A percentile compares a stretch with the other conserved stretches of the same genome.
These are phyloP conservation scores for Heterobasidion parviporum DNA, from an alignment of 1,284 basidiomycete genomes.

Conservation along the genomic window DNA sequence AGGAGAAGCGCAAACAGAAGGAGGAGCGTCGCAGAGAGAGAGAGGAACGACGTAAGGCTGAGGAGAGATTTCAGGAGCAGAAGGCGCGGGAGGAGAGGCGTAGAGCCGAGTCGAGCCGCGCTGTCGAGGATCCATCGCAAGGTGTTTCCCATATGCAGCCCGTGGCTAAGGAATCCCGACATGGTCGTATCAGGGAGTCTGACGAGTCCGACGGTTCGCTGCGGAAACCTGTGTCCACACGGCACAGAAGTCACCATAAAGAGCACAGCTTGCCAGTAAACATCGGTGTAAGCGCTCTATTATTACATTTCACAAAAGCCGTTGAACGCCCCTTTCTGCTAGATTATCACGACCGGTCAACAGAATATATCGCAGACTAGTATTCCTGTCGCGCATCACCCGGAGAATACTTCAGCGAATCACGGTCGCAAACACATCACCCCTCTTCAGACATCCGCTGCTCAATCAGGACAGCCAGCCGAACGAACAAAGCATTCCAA, in stretches of 20 bases:
- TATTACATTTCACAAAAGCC: neutral
- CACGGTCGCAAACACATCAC: constrained; percentile 1
- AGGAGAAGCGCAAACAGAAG: constrained; percentile 8
- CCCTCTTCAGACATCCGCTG: constrained; percentile 3
- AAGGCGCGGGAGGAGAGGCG: constrained; percentile 2
- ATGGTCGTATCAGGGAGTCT: constrained; percentile 11
- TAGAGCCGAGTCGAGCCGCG: neutral
- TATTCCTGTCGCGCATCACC: neutral
- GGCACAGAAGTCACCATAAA: constrained; percentile 6
- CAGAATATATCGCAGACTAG: too few species aligned
- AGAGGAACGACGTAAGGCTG: constrained; percentile 6
- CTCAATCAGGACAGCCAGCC: neutral
- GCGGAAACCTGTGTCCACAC: constrained; percentile 5
- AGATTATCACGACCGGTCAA: neutral
- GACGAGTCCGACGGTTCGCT: constrained; percentile 14
- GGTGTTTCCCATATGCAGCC: neutral
- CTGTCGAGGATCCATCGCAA: neutral
- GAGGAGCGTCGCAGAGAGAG: constrained; percentile 9
- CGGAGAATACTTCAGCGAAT: neutral
- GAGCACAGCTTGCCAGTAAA: constrained; percentile 4
- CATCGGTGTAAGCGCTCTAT: neutral
- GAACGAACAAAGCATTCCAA: constrained; percentile 5
- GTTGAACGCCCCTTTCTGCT: neutral
- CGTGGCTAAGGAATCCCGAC: constrained; percentile 7
- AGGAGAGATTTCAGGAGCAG: neutral